Percentiles rank a stretch among this genome's conserved stretches.
These are phyloP conservation scores for Rhododendron kiyosumense DNA, from an alignment of 148 eudicot species.

Conservation along the genomic window DNA sequence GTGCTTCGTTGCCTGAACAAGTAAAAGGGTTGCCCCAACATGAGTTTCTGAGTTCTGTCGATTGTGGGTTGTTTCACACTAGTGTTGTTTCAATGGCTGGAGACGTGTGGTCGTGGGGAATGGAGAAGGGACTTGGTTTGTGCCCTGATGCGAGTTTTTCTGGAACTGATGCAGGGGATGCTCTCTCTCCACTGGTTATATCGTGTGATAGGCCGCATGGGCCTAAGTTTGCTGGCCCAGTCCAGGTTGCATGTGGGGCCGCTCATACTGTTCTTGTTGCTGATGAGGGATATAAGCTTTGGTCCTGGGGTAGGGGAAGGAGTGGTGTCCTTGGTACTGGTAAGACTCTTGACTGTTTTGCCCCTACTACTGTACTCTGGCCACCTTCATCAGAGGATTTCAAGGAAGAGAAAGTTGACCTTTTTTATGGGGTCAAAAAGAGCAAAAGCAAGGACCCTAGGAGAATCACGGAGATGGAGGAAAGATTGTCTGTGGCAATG, in stretches of 20 bases:
- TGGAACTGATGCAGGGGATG: constrained; percentile 65
- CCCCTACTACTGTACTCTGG: constrained; percentile 63
- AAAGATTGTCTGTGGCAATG: constrained; percentile 31
- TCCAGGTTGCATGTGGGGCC: constrained; percentile 76
- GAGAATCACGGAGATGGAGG: constrained; percentile 33
- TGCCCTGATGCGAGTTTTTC: constrained; percentile 75
- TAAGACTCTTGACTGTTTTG: constrained; percentile 36
- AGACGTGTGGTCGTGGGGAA: constrained; percentile 95
- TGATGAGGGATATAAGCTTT: constrained; percentile 61
- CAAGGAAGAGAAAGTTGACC: constrained; percentile 23
- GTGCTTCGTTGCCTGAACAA: constrained; percentile 40
- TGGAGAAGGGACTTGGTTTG: constrained; percentile 83
- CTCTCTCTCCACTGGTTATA: constrained; percentile 50
- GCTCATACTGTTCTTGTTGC: constrained; percentile 79
- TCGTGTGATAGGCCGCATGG: constrained; percentile 29
- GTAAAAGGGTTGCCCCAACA: constrained; percentile 42
- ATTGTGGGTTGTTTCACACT: constrained; percentile 84
- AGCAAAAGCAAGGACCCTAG: constrained; percentile 18
- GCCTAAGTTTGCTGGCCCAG: constrained; percentile 46
- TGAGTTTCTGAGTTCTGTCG: constrained; percentile 48
- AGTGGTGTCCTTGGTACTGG: constrained; percentile 83
- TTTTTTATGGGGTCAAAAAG: constrained; percentile 16
- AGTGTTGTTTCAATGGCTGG: constrained; percentile 73
- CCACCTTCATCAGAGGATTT: constrained; percentile 53
- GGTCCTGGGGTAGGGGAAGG: constrained; percentile 89